A percentile compares a stretch with the other conserved stretches of the same genome.
Conservation (phyloP, 805 yeast species). For the Ascoidea asiatica region DNA sequence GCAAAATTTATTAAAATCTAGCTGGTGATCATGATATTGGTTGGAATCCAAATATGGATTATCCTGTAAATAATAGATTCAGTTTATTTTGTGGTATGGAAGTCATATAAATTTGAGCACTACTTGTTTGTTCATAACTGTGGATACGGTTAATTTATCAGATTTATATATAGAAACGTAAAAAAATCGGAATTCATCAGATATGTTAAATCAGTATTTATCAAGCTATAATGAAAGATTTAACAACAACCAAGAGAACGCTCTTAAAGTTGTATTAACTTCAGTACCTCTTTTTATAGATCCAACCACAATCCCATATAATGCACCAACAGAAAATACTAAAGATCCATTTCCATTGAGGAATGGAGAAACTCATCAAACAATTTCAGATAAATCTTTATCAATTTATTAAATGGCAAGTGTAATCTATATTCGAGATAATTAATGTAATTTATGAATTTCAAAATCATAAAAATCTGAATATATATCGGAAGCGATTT, state of each 20-base stretch:
- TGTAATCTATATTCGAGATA: not conserved
- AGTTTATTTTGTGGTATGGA: constrained; percentile 60
- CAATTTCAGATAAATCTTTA: constrained; percentile 53
- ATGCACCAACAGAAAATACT: constrained; percentile 65
- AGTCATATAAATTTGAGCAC: constrained; percentile 30
- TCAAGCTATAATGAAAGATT: constrained; percentile 11
- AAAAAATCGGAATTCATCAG: constrained; percentile 32
- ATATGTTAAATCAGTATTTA: constrained; percentile 28
- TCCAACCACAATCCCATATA: constrained; percentile 52
- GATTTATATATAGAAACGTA: constrained; percentile 29
- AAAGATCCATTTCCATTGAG: constrained; percentile 48
- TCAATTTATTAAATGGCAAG: constrained; percentile 20
- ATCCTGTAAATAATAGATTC: constrained; percentile 48
- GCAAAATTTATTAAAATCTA: constrained; percentile 24
- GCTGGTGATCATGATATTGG: constrained; percentile 99
- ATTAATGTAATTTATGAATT: no score
- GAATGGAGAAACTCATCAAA: constrained; percentile 78
- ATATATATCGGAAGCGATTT: not conserved
- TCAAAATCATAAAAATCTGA: not conserved
- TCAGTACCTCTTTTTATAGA: constrained; percentile 84
- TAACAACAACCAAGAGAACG: constrained; percentile 15
- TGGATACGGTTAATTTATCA: constrained; percentile 80
- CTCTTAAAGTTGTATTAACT: constrained; percentile 57
- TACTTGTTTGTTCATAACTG: constrained; percentile 58
- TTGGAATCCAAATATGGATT: constrained; percentile 63